Percentiles rank a stretch among this genome's conserved stretches.
Evolutionary conservation across 305 asterid species (phyloP).

Genomic region (Petunia hybrid): DNA sequence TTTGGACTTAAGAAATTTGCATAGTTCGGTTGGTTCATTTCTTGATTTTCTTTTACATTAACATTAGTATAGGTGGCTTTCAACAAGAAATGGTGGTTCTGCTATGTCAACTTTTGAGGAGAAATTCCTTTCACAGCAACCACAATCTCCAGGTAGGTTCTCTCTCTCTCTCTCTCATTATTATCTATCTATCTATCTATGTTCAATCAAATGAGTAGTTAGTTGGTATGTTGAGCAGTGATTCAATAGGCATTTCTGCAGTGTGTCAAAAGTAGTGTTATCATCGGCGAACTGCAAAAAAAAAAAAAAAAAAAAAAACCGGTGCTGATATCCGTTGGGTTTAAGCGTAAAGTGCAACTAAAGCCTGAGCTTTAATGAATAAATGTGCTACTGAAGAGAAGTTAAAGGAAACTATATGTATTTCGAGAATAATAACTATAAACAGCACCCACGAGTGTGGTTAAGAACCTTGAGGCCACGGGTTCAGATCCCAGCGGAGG

Average conservation of each 20-base stretch:
- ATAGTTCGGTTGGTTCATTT: constrained; percentile 3
- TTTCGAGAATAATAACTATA: neutral
- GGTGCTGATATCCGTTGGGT: neutral
- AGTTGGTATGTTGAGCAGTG: neutral
- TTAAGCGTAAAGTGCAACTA: neutral
- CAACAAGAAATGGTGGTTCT: constrained; percentile 77
- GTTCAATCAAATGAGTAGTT: constrained; percentile 24
- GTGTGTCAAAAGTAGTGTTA: neutral
- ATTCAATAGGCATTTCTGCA: neutral
- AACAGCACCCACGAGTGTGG: neutral
- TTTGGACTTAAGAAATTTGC: neutral
- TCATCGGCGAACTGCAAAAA: neutral
- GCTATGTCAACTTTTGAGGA: constrained; percentile 89
- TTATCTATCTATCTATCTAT: neutral
- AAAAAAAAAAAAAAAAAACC: no score
- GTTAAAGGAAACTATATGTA: neutral
- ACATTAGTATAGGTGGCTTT: constrained; percentile 98
- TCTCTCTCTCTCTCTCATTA: constrained; percentile 36
- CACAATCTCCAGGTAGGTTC: constrained; percentile 80
- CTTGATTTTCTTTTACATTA: constrained; percentile 47
- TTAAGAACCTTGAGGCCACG: no score
- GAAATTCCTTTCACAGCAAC: constrained; percentile 91
- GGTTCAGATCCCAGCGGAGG: no score
- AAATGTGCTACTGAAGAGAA: neutral
- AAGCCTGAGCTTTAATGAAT: neutral